Evolutionary conservation across 2,329 filamentous ascomycete genomes (phyloP), one percentile per base, ranked within the genome.

Genomic region (Apiospora malaysiana): DNA sequence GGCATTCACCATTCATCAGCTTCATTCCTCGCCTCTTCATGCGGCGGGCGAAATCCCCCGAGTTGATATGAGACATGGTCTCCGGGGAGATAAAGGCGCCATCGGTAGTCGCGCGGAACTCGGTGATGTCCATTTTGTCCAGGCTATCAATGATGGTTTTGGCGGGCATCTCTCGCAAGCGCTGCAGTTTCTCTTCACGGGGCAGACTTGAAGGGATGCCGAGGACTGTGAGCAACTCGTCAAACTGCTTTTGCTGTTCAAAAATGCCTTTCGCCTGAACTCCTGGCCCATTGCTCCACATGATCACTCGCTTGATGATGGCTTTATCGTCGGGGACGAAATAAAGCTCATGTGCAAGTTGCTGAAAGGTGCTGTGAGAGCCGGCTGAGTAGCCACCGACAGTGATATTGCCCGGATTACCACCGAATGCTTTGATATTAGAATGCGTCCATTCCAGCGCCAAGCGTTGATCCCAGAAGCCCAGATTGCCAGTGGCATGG

Each of bases 381-480:
- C 88, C 83, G 1, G 88, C 88, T 4, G 86, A 88, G 74, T 90
- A 89, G 2, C 88, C 87, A 1, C 79, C 84, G 25, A 89, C 80
- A 0, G 87, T 88, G 69, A 89, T 86, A 69, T 87, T 86, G 2
- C 77, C 18, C 6, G 66, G 51, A 25, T 73, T 66, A 12, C 72
- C 72, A 56, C 70, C 72, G 21, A 73, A 73, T n/a, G 83, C 81
- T 45, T 75, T 78, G 69, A 87, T 83, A 70, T 87, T 85, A 69
- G 85, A 83, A 72, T 81, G 81, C 7, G 85, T 87, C 87, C 87
- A 89, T 76, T 89, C 86, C 9, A 89, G 78, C 1, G 87, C 87
- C 32, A 85, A 75, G 14, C 87, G 81, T 73, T 89, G 87, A 71
- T 89, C 87, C 86, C 86, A 89, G 78, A 89, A 88, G 3, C 87